Percentiles rank a stretch among this genome's conserved stretches.
phyloP scores from a whole-genome alignment of 106 monocot genomes.

The Agapanthus africanus region DNA sequence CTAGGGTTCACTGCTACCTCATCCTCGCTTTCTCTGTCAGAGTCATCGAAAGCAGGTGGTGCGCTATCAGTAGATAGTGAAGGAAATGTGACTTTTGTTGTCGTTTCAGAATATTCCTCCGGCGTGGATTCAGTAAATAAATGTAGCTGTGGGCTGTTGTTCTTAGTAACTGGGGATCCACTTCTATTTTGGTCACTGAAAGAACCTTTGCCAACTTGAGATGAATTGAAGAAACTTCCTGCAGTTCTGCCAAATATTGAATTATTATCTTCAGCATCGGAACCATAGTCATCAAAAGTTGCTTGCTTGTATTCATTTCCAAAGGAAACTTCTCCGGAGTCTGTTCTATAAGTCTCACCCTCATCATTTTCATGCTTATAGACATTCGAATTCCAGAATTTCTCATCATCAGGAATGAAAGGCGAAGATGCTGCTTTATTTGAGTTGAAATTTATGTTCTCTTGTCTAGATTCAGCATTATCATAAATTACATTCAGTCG shows the following conservation, averaged over 20 bases:
- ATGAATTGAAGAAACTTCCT: slow-evolving; percentile 10
- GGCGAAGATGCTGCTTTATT: slow-evolving; percentile 9
- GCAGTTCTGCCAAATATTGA: slow-evolving; percentile 19
- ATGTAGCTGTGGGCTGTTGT: too few species aligned
- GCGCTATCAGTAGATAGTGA: slow-evolving; percentile 20
- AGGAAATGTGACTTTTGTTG: too few species aligned
- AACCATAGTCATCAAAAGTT: slow-evolving; percentile 45
- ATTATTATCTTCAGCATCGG: neutral
- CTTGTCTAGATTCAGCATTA: too few species aligned
- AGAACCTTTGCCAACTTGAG: neutral
- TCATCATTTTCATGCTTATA: slow-evolving; percentile 6
- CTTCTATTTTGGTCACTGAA: slow-evolving; percentile 13
- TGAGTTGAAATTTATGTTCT: slow-evolving; percentile 2
- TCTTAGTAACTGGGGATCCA: slow-evolving; percentile 8
- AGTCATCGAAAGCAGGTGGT: slow-evolving; percentile 39
- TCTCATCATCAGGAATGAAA: slow-evolving; percentile 9
- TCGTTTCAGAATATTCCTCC: neutral
- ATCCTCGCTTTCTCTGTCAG: slow-evolving; percentile 34
- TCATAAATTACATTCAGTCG: too few species aligned
- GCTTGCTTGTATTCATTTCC: slow-evolving; percentile 19
- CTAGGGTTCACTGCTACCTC: slow-evolving; percentile 21
- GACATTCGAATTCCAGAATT: slow-evolving; percentile 12
- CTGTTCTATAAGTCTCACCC: neutral
- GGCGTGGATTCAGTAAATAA: slow-evolving; percentile 4
- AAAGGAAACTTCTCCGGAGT: neutral